Evolutionary conservation across 2,329 filamentous ascomycete species (phyloP).

Genomic region (Fusarium sp.): DNA sequence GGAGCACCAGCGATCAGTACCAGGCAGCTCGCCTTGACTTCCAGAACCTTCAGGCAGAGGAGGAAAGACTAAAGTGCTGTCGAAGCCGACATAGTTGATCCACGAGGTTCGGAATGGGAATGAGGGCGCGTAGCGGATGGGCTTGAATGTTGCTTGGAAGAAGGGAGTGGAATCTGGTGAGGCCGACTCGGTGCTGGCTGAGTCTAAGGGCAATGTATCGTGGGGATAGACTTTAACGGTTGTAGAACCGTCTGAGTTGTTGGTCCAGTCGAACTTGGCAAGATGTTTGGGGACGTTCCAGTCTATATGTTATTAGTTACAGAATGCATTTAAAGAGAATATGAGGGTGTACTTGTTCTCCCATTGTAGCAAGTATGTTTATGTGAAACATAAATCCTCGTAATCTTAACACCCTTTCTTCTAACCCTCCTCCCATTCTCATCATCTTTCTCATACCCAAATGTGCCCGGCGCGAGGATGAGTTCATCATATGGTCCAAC

Average conservation of each 20-base stretch:
- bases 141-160: slow-evolving; percentile 59
- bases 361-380: slow-evolving; percentile 65
- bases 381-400: slow-evolving; percentile 66
- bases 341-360: slow-evolving; percentile 54
- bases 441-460: slow-evolving; percentile 54
- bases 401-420: slow-evolving; percentile 55
- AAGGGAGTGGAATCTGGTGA: slow-evolving; percentile 52
- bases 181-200: slow-evolving; percentile 46
- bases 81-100: slow-evolving; percentile 55
- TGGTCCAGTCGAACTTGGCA: slow-evolving; percentile 60
- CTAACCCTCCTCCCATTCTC: slow-evolving; percentile 47
- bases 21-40: slow-evolving; percentile 55
- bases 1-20: slow-evolving; percentile 60
- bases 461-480: slow-evolving; percentile 59
- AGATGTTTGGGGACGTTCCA: slow-evolving; percentile 69
- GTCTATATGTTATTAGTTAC: slow-evolving; percentile 48
- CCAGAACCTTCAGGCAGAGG: slow-evolving; percentile 57
- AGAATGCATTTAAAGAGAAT: background rate
- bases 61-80: slow-evolving; percentile 59
- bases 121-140: slow-evolving; percentile 53
- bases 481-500: slow-evolving; percentile 67
- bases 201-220: slow-evolving; percentile 46
- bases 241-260: slow-evolving; percentile 50
- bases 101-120: slow-evolving; percentile 57
- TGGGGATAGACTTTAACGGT: slow-evolving; percentile 59